Base-by-base conservation (phyloP, 176 grass and related monocot genomes). In the Oryza nivara region DNA sequence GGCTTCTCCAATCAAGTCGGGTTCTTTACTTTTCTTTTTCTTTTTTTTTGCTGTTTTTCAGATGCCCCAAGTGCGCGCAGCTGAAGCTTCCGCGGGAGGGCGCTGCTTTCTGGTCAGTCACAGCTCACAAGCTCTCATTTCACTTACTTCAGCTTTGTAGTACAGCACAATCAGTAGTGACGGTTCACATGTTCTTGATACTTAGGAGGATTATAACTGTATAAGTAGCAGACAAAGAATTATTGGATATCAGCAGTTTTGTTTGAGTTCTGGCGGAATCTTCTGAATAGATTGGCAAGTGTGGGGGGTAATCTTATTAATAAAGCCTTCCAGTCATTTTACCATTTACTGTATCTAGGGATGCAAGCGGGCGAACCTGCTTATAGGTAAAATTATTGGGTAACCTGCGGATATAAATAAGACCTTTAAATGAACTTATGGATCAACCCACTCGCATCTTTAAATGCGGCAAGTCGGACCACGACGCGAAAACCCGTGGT, bases 101-200 rank as follows among this genome's bases (percentile, higher is more conserved):
- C 68, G 80, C 93, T 79, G 84, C 93, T 89, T 99, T 99, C 89
- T 99, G 96, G 96, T 99, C 66, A 74, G 96, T 88, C 6, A 19
- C 68, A 68, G 3, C 23, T 35, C 35, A 63, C 54, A 58, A 58
- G 7, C 16, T 41, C 6, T 23, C 2, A 0, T 11, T 54, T 75
- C 19, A 56, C 61, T 68, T 38, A 35, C 34, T 49, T 44, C 10
- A 44, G 5, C 43, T 41, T 41, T 41, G 70, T 49, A 68, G 7
- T 51, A 77, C 23, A n/a, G 25, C 4, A 8, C 45, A 17, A 52
- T 81, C 46, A 14, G 60, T 4, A 20, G 25, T 66, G 25, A 48
- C 12, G 41, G 64, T 74, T 83, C 81, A 83, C 43, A 65, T 83
- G 11, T 23, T 25, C 1, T 19, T 58, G 1, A 58, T 58, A 20